Percentiles rank a stretch among this genome's conserved stretches.
Conservation (phyloP, 495 filamentous ascomycete genomes). For the Aspergillus incahuasiensis region DNA sequence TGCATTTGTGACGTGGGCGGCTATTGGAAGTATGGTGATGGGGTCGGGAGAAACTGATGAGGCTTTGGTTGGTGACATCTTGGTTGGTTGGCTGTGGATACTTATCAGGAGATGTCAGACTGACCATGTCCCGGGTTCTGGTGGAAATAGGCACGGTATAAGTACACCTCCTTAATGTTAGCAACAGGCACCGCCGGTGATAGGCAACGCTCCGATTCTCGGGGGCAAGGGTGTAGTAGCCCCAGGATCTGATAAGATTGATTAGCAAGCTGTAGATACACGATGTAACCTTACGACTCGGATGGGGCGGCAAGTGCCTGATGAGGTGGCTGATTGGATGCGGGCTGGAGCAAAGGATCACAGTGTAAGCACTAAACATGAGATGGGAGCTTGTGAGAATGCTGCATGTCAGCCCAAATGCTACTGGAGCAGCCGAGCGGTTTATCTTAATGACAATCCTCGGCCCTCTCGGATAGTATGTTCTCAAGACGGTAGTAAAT, state of each 20-base stretch:
- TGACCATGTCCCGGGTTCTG: background rate
- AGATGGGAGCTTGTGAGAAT: too few relatives aligned
- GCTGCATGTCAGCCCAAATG: too few relatives aligned
- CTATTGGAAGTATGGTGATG: background rate
- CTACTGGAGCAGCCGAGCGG: too few relatives aligned
- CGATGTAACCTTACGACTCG: background rate
- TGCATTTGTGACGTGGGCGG: background rate
- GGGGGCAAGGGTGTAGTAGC: background rate
- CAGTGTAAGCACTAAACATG: too few relatives aligned
- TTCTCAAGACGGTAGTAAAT: too few relatives aligned
- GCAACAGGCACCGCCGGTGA: too few relatives aligned
- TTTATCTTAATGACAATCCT: too few relatives aligned
- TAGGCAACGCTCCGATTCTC: background rate
- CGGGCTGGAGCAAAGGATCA: too few relatives aligned
- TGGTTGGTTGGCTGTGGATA: background rate
- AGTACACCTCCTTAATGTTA: too few relatives aligned
- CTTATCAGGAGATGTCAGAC: background rate
- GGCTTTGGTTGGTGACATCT: background rate
- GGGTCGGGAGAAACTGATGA: too few relatives aligned
- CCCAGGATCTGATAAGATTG: background rate
- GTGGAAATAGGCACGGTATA: background rate
- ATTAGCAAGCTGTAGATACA: background rate
- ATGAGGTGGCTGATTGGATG: too few relatives aligned
- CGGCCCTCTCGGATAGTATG: too few relatives aligned
- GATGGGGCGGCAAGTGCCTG: background rate